Evolutionary conservation across 805 yeast species (phyloP).

Genomic region (Monosporozyma servazzii): DNA sequence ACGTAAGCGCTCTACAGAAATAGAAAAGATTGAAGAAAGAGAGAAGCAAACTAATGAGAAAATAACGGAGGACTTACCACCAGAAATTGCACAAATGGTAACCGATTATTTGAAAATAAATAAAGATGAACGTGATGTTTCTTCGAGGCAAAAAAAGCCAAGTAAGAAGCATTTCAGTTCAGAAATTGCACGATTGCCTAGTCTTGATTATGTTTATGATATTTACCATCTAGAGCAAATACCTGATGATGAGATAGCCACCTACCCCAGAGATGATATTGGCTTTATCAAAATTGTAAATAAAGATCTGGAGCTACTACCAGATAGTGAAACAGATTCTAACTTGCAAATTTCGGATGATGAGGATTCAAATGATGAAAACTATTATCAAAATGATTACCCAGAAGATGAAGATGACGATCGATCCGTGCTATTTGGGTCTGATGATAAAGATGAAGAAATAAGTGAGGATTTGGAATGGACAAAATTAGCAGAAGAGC

Average conservation of each 20-base stretch:
- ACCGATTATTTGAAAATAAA: constrained; percentile 42
- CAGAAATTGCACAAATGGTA: constrained; percentile 70
- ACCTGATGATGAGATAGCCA: constrained; percentile 42
- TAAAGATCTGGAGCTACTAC: constrained; percentile 29
- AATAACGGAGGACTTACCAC: constrained; percentile 34
- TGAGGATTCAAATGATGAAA: constrained; percentile 86
- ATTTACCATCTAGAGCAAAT: constrained; percentile 64
- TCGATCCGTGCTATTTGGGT: constrained; percentile 30
- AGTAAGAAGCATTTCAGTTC: constrained; percentile 17
- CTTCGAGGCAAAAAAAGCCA: constrained; percentile 18
- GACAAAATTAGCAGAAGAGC: constrained; percentile 2
- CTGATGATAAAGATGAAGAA: constrained; percentile 31
- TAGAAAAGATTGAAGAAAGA: constrained; percentile 2
- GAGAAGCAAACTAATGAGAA: constrained; percentile 5
- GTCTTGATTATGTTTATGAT: constrained; percentile 82
- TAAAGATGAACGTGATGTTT: constrained; percentile 17
- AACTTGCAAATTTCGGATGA: constrained; percentile 50
- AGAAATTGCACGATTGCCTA: constrained; percentile 14
- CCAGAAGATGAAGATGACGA: constrained; percentile 87
- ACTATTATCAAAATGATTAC: constrained; percentile 83
- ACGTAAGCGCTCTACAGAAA: constrained; percentile 15
- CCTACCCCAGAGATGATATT: constrained; percentile 26
- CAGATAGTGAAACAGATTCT: constrained; percentile 32
- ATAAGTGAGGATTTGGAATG: constrained; percentile 5
- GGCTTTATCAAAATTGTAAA: constrained; percentile 38